These are phyloP conservation scores for Phytophthora cactorum DNA, from an alignment of 352 stramenopile genomes.

Conservation along the genomic window DNA sequence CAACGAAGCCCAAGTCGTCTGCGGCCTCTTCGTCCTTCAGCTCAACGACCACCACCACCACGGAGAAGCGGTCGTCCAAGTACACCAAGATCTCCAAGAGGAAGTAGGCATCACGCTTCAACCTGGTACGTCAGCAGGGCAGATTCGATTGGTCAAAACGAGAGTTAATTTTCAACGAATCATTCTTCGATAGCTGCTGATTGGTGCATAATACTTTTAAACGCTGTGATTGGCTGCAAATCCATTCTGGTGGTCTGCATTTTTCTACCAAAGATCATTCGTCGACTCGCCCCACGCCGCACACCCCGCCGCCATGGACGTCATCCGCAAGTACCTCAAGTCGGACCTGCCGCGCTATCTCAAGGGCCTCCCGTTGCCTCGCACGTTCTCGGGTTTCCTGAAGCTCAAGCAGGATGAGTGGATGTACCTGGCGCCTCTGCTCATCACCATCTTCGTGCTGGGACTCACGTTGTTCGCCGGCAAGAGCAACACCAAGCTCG, in stretches of 20 bases:
- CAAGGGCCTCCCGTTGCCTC: slow-evolving; percentile 80
- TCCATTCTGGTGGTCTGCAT: slow-evolving; percentile 33
- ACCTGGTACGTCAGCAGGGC: not conserved
- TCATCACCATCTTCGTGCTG: slow-evolving; percentile 78
- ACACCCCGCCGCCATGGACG: slow-evolving; percentile 58
- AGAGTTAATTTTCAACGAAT: slow-evolving; percentile 14
- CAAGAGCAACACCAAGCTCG: slow-evolving; percentile 59
- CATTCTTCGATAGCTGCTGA: not conserved
- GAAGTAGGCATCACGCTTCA: slow-evolving; percentile 36
- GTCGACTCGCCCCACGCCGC: slow-evolving; percentile 10
- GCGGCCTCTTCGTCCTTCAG: slow-evolving; percentile 14
- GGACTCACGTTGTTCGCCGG: slow-evolving; percentile 74
- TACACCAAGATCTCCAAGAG: slow-evolving; percentile 83
- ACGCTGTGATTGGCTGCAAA: slow-evolving; percentile 7
- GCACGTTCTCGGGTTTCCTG: slow-evolving; percentile 81
- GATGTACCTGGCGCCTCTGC: slow-evolving; percentile 83
- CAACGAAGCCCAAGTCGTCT: slow-evolving; percentile 45
- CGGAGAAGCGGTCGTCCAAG: slow-evolving; percentile 67
- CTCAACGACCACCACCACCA: slow-evolving; percentile 39
- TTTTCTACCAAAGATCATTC: slow-evolving; percentile 27
- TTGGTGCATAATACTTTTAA: slow-evolving; percentile 5
- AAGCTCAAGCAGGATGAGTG: slow-evolving; percentile 89
- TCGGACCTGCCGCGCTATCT: slow-evolving; percentile 82
- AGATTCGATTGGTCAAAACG: slow-evolving; percentile 12
- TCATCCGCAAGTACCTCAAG: slow-evolving; percentile 84